These are phyloP conservation scores for Cladosporium oxysporum DNA, from an alignment of 2,329 filamentous ascomycete species.

Conservation along the genomic window DNA sequence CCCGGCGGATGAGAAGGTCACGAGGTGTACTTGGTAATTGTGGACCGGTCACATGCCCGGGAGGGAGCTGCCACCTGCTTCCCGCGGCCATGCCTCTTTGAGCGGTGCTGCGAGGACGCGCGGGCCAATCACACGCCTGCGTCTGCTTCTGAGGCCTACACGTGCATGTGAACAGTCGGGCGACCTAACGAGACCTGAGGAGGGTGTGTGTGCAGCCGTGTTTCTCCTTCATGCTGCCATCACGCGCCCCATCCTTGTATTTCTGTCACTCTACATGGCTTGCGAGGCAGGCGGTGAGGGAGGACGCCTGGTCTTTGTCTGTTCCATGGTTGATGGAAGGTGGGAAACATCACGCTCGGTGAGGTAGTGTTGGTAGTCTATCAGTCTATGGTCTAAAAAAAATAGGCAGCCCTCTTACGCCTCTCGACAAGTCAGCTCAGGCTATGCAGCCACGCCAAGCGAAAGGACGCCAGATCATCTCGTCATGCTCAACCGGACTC, in stretches of 20 bases:
- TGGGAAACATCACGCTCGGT: background rate
- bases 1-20: constrained; percentile 9
- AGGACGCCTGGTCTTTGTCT: background rate
- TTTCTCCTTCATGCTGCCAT: constrained; percentile 11
- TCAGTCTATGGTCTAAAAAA: background rate
- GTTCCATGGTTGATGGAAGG: background rate
- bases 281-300: background rate
- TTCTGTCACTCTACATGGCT: constrained; percentile 4
- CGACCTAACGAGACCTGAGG: constrained; percentile 2
- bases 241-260: constrained; percentile 9
- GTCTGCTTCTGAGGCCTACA: background rate
- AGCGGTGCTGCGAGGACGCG: background rate
- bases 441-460: constrained; percentile 1
- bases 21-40: constrained; percentile 3
- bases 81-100: constrained; percentile 9
- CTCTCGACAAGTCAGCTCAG: background rate
- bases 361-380: background rate
- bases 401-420: background rate
- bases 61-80: constrained; percentile 3
- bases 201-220: constrained; percentile 7
- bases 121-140: background rate
- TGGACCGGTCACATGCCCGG: constrained; percentile 15
- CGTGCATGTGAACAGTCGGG: constrained; percentile 1
- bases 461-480: background rate
- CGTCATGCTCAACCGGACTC: background rate